Evolutionary conservation across 129 eudicot species (phyloP), one percentile per base, ranked within the genome.

Genomic region (Cynara cardunculus): DNA sequence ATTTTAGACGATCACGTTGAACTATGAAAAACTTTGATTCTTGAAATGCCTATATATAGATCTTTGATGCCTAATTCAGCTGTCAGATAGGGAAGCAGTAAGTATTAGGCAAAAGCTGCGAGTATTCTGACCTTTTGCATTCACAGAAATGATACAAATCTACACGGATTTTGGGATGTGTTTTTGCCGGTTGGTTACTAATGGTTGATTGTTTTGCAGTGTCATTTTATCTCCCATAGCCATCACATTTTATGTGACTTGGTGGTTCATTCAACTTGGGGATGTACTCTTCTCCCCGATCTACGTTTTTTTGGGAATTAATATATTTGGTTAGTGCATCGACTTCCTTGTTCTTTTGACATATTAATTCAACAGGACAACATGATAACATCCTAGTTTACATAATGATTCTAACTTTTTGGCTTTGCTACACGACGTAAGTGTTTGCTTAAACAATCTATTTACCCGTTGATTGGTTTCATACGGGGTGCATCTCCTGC

Each of bases 251-350:
- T 90, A 90, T 56, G 64, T 80, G 26, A 87, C 91, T 75, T 88
- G 97, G 94, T 89, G 93, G 92, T 89, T 91, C 87, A 80, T 91
- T 82, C 91, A 87, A 61, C 79, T 85, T 32, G 94, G 86, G 49
- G 94, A 90, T 86, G 90, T 88, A 9, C 81, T 90, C 86, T 90
- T 91, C 83, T 83, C 93, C 66, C 91, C 93, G 25, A 82, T 91
- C 26, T 91, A 87, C 69, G 72, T 74, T 24, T 90, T 89, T 78
- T 84, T 91, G 71, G 97, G 97, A 64, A 78, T 91, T 75, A 80
- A 89, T 77, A 72, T 84, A 71, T 89, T 91, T 74, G 97, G 97
- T 91, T 76, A 87, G 93, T 87, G 72, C 35, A 30, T 81, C 79
- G 24, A 8, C 9, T 74, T 62, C 8, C 34, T 13, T 76, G 14